A percentile compares a stretch with the other conserved stretches of the same genome.
Evolutionary conservation across 1,284 basidiomycete genomes (phyloP).

Genomic region (Cutaneotrichosporon daszewskae): DNA sequence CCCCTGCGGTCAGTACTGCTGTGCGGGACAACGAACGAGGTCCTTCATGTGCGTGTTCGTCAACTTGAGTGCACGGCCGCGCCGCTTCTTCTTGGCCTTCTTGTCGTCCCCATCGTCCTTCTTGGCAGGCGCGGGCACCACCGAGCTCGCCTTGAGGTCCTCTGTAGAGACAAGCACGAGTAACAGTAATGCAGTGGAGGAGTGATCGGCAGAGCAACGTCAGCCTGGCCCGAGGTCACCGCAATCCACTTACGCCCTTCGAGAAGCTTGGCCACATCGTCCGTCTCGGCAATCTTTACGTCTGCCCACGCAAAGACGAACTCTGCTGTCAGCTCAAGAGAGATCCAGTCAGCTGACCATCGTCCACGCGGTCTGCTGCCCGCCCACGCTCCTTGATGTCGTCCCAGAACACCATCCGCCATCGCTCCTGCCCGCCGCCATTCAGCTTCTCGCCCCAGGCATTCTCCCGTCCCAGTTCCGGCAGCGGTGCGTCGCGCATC

Average conservation of each 20-base stretch:
- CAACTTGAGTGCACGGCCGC: constrained; percentile 38
- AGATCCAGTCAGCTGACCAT: constrained; percentile 30
- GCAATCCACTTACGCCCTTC: constrained; percentile 28
- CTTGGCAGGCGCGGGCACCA: constrained; percentile 31
- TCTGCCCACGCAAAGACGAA: constrained; percentile 44
- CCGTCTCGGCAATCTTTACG: constrained; percentile 38
- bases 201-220: not conserved
- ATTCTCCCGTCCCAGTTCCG: constrained; percentile 39
- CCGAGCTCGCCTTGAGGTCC: constrained; percentile 33
- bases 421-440: constrained; percentile 32
- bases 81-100: constrained; percentile 39
- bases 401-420: constrained; percentile 44
- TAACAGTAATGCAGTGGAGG: not conserved
- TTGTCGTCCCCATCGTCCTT: constrained; percentile 19
- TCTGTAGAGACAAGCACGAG: constrained; percentile 21
- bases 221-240: not conserved
- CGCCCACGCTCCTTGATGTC: constrained; percentile 34
- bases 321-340: constrained; percentile 27
- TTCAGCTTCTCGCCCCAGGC: constrained; percentile 30
- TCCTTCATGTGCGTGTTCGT: constrained; percentile 48
- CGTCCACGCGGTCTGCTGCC: constrained; percentile 36
- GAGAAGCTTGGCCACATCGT: constrained; percentile 43
- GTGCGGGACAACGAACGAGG: constrained; percentile 18
- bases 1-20: constrained; percentile 22
- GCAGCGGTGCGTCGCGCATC: constrained; percentile 35